phyloP scores from a whole-genome alignment of 2,329 filamentous ascomycete genomes.

The Epichloe uncinata region DNA sequence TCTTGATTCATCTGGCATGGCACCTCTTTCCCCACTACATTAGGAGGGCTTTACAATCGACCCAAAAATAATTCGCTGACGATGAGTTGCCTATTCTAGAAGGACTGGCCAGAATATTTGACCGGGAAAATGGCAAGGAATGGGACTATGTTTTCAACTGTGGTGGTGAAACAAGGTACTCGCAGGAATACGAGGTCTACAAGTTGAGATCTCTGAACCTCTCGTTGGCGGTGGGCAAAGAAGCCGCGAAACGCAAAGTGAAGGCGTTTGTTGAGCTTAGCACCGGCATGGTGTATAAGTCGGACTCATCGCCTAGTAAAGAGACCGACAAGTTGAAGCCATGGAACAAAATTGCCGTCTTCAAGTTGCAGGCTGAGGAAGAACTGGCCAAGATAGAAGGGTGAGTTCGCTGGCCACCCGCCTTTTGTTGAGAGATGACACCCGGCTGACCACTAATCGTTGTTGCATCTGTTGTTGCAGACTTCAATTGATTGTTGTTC shows the following conservation, averaged over 20 bases:
- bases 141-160: constrained; percentile 99
- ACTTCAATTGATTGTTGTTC: constrained; percentile 69
- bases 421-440: neutral
- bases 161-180: constrained; percentile 89
- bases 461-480: constrained; percentile 21
- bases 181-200: constrained; percentile 94
- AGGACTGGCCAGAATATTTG: constrained; percentile 75
- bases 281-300: constrained; percentile 92
- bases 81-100: constrained; percentile 34
- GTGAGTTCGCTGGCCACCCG: constrained; percentile 27
- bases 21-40: neutral
- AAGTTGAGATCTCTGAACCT: constrained; percentile 74
- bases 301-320: constrained; percentile 72
- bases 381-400: constrained; percentile 74
- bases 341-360: constrained; percentile 84
- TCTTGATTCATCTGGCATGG: constrained; percentile 3
- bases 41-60: neutral
- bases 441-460: constrained; percentile 10
- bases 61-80: neutral
- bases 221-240: constrained; percentile 65
- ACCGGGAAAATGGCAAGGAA: constrained; percentile 64
- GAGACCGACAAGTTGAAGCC: constrained; percentile 87
- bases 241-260: constrained; percentile 72
- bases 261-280: constrained; percentile 82
- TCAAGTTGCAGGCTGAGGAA: constrained; percentile 83